A percentile compares a stretch with the other conserved stretches of the same genome.
phyloP scores from a whole-genome alignment of 2,329 filamentous ascomycete species.

The Xylaria sp. region DNA sequence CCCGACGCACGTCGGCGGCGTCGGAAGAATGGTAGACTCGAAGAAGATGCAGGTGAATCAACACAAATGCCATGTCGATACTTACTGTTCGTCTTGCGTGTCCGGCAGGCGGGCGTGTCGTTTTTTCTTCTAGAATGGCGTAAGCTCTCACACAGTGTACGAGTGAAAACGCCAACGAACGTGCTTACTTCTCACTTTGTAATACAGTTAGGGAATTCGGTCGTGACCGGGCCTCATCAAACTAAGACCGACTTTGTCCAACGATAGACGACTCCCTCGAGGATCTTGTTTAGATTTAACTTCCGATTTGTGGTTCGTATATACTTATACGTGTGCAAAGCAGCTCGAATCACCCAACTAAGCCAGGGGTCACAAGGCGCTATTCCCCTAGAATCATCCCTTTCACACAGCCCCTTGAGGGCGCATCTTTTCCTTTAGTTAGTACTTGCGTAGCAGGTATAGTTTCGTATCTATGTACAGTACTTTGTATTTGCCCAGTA shows the following conservation, averaged over 20 bases:
- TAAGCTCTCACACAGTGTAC: neutral
- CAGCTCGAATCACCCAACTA: neutral
- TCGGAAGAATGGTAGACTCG: neutral
- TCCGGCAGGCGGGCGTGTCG: neutral
- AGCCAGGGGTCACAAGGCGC: neutral
- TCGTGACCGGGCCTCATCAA: neutral
- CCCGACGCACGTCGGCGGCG: neutral
- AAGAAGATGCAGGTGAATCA: neutral
- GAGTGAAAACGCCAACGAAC: neutral
- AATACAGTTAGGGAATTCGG: neutral
- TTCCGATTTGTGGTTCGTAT: neutral
- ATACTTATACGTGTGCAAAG: neutral
- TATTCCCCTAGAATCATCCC: neutral
- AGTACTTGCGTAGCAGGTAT: neutral
- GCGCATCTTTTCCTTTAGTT: neutral
- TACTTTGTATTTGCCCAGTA: neutral
- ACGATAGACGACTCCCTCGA: neutral
- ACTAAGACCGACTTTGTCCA: neutral
- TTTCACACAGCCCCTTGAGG: neutral
- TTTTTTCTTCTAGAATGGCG: neutral
- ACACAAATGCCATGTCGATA: neutral
- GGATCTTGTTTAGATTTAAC: conserved; percentile 1
- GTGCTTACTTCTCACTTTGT: neutral
- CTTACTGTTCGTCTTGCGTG: neutral
- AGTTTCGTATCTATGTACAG: neutral